Conservation (phyloP, 1,284 basidiomycete species). For the Cerioporus squamosus region DNA sequence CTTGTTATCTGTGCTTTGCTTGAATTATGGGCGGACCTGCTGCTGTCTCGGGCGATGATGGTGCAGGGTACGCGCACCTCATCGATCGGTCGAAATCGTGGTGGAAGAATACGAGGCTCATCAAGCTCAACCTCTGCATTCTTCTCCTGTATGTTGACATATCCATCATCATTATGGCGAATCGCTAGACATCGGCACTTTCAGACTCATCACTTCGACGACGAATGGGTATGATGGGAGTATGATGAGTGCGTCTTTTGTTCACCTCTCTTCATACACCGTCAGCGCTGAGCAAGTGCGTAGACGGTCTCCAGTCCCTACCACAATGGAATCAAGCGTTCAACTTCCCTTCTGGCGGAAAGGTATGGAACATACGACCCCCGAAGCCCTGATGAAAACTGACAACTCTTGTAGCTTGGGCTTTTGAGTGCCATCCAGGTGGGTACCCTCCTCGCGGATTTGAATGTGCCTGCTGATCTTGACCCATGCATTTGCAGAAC, state of each 20-base stretch:
- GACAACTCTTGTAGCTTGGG: slow-evolving; percentile 46
- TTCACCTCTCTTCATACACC: neutral
- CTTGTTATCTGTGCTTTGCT: too few species aligned
- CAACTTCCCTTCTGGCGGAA: slow-evolving; percentile 54
- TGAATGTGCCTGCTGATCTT: neutral
- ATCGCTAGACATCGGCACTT: neutral
- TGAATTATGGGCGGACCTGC: slow-evolving; percentile 34
- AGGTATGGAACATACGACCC: slow-evolving; percentile 18
- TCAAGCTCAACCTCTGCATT: slow-evolving; percentile 67
- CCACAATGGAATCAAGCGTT: slow-evolving; percentile 65
- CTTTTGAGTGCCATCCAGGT: slow-evolving; percentile 78
- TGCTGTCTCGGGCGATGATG: slow-evolving; percentile 23
- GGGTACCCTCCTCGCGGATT: neutral
- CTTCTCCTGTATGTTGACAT: slow-evolving; percentile 52
- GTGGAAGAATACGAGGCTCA: slow-evolving; percentile 42
- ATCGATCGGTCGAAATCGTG: slow-evolving; percentile 33
- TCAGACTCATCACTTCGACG: slow-evolving; percentile 70
- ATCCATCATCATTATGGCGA: neutral
- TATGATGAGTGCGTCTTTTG: slow-evolving; percentile 58
- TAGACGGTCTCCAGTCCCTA: slow-evolving; percentile 65
- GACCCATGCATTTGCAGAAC: slow-evolving; percentile 43
- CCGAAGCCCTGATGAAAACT: too few species aligned
- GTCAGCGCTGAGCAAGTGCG: neutral
- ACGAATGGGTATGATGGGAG: slow-evolving; percentile 76
- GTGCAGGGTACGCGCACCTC: slow-evolving; percentile 30